These are phyloP conservation scores for Triticum dicoccoides DNA, from an alignment of 176 grass and related monocot genomes.

Conservation along the genomic window DNA sequence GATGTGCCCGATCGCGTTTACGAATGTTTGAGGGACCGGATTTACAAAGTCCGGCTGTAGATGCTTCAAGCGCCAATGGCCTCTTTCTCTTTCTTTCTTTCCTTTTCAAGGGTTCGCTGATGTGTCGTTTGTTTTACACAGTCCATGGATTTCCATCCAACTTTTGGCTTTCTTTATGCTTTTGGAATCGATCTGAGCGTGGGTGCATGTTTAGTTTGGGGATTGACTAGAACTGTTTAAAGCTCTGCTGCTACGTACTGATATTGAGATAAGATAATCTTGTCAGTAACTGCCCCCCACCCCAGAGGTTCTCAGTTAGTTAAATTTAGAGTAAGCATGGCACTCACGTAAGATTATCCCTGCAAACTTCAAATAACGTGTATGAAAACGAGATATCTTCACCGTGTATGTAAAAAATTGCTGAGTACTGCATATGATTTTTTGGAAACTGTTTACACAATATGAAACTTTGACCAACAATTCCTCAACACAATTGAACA, in stretches of 20 bases:
- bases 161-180: slow-evolving; percentile 36
- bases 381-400: background rate
- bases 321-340: background rate
- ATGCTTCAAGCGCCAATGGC: background rate
- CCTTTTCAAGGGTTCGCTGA: slow-evolving; percentile 14
- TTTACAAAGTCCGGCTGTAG: too few relatives aligned
- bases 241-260: background rate
- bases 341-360: background rate
- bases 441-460: too few relatives aligned
- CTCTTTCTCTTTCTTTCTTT: background rate
- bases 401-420: background rate
- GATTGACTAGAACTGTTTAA: background rate
- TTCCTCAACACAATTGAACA: too few relatives aligned
- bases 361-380: background rate
- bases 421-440: too few relatives aligned
- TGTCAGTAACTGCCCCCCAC: background rate
- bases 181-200: slow-evolving; percentile 15
- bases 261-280: background rate
- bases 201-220: too few relatives aligned
- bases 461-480: too few relatives aligned
- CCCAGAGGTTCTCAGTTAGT: too few relatives aligned
- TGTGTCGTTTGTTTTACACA: slow-evolving; percentile 20
- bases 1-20: too few relatives aligned
- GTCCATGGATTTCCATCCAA: slow-evolving; percentile 31
- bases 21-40: too few relatives aligned